Conservation (phyloP, 2,329 filamentous ascomycete genomes). For the Penicillium sp. region DNA sequence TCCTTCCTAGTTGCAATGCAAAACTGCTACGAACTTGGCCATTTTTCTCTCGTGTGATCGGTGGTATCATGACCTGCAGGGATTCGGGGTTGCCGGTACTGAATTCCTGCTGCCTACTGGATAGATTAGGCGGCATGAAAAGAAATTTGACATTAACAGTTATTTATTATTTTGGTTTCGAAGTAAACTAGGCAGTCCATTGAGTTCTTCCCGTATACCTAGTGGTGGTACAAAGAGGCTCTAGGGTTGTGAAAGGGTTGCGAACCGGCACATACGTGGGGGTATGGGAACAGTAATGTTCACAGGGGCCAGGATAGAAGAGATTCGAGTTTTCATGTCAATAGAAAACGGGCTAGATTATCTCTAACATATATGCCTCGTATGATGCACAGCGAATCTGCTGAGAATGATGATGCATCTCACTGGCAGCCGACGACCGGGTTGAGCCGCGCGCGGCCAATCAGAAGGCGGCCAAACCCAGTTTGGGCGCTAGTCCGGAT, state of each 20-base stretch:
- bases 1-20: conserved; percentile 36
- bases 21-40: conserved; percentile 34
- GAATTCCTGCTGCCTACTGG: conserved; percentile 23
- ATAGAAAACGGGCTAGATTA: not conserved
- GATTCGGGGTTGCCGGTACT: conserved; percentile 26
- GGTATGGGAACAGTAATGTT: not conserved
- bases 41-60: conserved; percentile 15
- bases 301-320: not conserved
- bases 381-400: not conserved
- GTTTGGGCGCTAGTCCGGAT: conserved; percentile 35
- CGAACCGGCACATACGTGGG: not conserved
- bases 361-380: not conserved
- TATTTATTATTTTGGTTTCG: not conserved
- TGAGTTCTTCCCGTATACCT: not conserved
- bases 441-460: conserved; percentile 28
- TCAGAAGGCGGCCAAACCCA: conserved; percentile 31
- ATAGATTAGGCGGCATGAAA: conserved; percentile 6
- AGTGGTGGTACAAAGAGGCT: not conserved
- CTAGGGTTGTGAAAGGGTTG: not conserved
- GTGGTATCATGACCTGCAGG: not conserved
- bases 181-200: not conserved
- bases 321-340: not conserved
- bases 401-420: conserved; percentile 21
- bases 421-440: conserved; percentile 17
- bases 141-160: not conserved